A percentile compares a stretch with the other conserved stretches of the same genome.
phyloP scores from a whole-genome alignment of 352 stramenopile genomes.

The Phytopythium aichiense region DNA sequence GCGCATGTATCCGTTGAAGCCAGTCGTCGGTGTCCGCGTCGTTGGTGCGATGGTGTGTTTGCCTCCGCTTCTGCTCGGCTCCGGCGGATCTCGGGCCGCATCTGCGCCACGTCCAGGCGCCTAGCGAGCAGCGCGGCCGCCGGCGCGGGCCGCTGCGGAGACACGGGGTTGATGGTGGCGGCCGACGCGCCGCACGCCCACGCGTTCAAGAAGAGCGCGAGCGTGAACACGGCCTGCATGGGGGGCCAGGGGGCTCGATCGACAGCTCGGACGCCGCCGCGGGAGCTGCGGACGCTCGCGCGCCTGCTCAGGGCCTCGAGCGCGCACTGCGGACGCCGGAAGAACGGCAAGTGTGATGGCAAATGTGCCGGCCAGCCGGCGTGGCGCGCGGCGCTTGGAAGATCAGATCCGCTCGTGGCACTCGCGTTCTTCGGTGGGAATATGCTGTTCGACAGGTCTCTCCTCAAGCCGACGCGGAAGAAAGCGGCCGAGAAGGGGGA shows the following conservation, averaged over 20 bases:
- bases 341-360: background rate
- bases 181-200: constrained; percentile 10
- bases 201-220: constrained; percentile 33
- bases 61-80: background rate
- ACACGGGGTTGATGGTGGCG: constrained; percentile 1
- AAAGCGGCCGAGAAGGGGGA: too few relatives aligned
- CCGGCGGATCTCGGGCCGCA: background rate
- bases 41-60: too few relatives aligned
- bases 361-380: too few relatives aligned
- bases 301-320: background rate
- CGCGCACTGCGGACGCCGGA: background rate
- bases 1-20: background rate
- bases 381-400: background rate
- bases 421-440: too few relatives aligned
- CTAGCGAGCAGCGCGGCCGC: background rate
- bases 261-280: background rate
- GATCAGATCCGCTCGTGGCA: too few relatives aligned
- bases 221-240: constrained; percentile 43
- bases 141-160: background rate
- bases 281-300: background rate
- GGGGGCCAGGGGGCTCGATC: background rate
- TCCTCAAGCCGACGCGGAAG: too few relatives aligned
- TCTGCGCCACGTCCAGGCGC: background rate
- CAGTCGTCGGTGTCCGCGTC: background rate
- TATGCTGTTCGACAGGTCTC: too few relatives aligned